phyloP scores from a whole-genome alignment of 805 yeast species.

The Barnettozyma californica region DNA sequence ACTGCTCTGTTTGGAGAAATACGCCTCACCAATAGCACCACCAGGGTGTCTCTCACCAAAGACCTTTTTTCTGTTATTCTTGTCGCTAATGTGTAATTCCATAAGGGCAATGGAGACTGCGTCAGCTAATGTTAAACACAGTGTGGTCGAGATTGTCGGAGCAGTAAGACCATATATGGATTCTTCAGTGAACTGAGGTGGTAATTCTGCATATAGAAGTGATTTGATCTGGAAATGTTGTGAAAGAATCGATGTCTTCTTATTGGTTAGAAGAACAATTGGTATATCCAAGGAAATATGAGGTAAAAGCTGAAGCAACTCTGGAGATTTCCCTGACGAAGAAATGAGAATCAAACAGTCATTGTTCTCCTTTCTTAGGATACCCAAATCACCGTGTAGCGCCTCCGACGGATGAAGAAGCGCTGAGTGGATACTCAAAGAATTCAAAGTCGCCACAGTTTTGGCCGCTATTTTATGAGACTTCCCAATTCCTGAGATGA shows the following conservation, averaged over 20 bases:
- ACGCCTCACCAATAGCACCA: conserved; percentile 74
- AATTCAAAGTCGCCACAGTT: conserved; percentile 75
- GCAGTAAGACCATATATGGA: conserved; percentile 74
- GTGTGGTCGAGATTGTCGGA: conserved; percentile 80
- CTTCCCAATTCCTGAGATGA: conserved; percentile 82
- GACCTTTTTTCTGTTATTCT: conserved; percentile 42
- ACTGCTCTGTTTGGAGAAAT: conserved; percentile 26
- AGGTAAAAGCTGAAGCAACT: conserved; percentile 45
- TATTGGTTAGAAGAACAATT: conserved; percentile 59
- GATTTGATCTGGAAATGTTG: conserved; percentile 43
- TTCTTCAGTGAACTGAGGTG: conserved; percentile 49
- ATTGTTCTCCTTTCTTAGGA: conserved; percentile 46
- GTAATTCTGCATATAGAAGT: conserved; percentile 58
- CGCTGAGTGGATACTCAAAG: conserved; percentile 65
- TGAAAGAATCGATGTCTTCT: conserved; percentile 50
- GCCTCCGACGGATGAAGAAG: conserved; percentile 82
- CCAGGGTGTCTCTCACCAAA: conserved; percentile 85
- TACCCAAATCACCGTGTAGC: conserved; percentile 84
- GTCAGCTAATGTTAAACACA: conserved; percentile 72
- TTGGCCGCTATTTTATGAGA: conserved; percentile 75
- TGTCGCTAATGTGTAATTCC: conserved; percentile 59
- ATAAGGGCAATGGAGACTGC: conserved; percentile 70
- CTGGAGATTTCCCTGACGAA: conserved; percentile 82
- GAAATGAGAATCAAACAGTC: conserved; percentile 63
- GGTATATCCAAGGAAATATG: conserved; percentile 52